Base-by-base conservation (phyloP, 495 filamentous ascomycete genomes). In the Bacidia rubella region DNA sequence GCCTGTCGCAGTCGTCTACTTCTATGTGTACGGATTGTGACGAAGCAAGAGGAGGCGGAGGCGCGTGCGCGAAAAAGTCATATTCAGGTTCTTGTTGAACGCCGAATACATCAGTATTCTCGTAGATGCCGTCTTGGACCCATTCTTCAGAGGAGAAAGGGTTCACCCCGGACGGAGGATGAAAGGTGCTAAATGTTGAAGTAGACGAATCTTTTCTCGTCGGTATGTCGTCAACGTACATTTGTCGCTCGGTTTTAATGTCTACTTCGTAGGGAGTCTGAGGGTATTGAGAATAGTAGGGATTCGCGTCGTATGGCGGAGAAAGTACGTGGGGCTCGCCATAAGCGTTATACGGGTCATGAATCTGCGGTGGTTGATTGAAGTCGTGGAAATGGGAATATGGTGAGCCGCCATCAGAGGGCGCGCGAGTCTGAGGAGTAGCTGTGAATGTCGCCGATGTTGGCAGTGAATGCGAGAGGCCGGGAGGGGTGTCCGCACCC, bases 181-280 rank as follows among this genome's bases (percentile, higher is more conserved):
- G 80, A 65, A 80, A 87, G 2, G 85, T 84, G 73, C 80, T 92
- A 72, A 93, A 95, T 12, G 87, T 93, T 0, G 87, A 90, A 17
- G 83, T 79, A 3, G 83, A 82, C 2, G 87, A 92, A 62, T 96
- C 87, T 49, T 83, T 74, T 19, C 88, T 73, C 17, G 87, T 80
- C 1, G 84, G 87, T 46, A 95, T 75, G 65, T 94, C 87, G 59
- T 96, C 87, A 62, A 98, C 79, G 65, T 86, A 97, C 68, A 88
- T 90, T 63, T 97, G 88, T 56, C 89, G 77, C 67, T 95, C 88
- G 0, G 92, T 96, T 74, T 85, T 89, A 70, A 96, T 83, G 65
- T 98, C 92, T 54, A 96, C 82, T 64, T 96, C 90, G 63, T 93
- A 96, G 0, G 88, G 87, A 17, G 81, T 53, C 11, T 54, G 44